Base-by-base conservation (phyloP, 2,329 filamentous ascomycete species). In the Beauveria sp. region DNA sequence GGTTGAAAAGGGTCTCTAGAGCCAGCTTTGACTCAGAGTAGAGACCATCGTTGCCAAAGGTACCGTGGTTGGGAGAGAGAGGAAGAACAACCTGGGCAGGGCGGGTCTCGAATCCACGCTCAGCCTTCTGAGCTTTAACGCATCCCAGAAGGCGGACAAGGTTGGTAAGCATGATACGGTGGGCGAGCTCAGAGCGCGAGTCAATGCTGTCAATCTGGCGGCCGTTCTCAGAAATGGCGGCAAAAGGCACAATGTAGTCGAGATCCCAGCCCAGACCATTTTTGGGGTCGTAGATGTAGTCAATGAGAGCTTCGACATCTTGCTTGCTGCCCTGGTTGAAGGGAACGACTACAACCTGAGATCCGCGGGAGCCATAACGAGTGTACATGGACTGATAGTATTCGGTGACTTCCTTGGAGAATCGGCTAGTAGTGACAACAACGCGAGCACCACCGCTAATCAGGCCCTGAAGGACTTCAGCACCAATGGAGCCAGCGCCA, bases 321-420 rank as follows among this genome's bases (percentile, higher is more conserved):
- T 97, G 93, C 79, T 97, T 96, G 80, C 93, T 97, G 65, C 93
- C 94, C 75, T 97, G 92, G 77, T 99, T 99, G 85, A 99, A 99
- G 55, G 96, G 94, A 60, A 97, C 96, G 60, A 99, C 94, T 46
- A 99, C 91, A 61, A 99, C 88, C 78, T 97, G 92, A 62, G 94
- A 97, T 66, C 94, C 94, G 66, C 91, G 90, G 63, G 91, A 91
- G 70, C 94, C 94, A 70, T 90, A 96, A 63, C 92, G 90, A 64
- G 92, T 90, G 76, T 99, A 99, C 90, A 99, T 97, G 61, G 91
- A 87, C 77, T 99, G 94, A 78, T 99, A 99, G 80, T 97, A 99
- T 79, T 99, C 94, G 6, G 94, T 99, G 61, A 99, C 94, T 75
- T 97, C 90, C 51, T 92, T 90, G 18, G 94, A 99, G 81, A 94